Conservation (phyloP, 2,329 filamentous ascomycete species). For the Chaetothyriales sp. region DNA sequence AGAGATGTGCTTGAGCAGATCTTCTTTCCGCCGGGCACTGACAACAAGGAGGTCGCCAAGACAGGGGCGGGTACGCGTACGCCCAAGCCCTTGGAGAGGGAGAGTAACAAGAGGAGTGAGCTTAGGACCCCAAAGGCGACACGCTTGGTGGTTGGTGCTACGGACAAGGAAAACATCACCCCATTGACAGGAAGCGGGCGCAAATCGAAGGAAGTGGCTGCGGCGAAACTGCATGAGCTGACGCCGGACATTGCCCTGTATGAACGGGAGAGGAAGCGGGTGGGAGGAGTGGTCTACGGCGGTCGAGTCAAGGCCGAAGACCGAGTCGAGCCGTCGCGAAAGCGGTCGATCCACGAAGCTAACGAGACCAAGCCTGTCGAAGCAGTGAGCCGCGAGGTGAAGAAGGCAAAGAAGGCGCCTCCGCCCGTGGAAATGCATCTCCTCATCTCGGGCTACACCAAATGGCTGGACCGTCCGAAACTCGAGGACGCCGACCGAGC, state of each 20-base stretch:
- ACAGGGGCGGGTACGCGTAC: constrained; percentile 9
- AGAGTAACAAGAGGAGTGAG: constrained; percentile 19
- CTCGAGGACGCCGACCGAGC: constrained; percentile 72
- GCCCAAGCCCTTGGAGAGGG: constrained; percentile 19
- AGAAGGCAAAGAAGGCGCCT: constrained; percentile 33
- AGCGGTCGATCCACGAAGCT: constrained; percentile 31
- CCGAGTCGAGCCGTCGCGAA: constrained; percentile 24
- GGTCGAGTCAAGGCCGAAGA: constrained; percentile 33
- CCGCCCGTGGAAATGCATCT: constrained; percentile 58
- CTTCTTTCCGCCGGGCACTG: constrained; percentile 35
- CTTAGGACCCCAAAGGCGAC: constrained; percentile 39
- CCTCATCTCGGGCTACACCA: constrained; percentile 67
- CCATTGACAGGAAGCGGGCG: constrained; percentile 62
- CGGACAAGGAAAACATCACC: constrained; percentile 70
- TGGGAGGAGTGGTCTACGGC: constrained; percentile 49
- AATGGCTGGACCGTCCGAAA: constrained; percentile 59
- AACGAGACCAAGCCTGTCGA: constrained; percentile 34
- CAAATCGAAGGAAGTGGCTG: constrained; percentile 74
- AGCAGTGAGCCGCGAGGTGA: constrained; percentile 34
- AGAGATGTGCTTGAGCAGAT: constrained; percentile 55
- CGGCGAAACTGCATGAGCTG: constrained; percentile 58
- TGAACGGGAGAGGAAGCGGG: constrained; percentile 82
- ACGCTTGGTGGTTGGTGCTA: constrained; percentile 30
- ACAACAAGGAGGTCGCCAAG: constrained; percentile 16
- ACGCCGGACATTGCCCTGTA: constrained; percentile 78